Conservation (phyloP, 108 stramenopile species). For the Cyclostephanos invisitatus region DNA sequence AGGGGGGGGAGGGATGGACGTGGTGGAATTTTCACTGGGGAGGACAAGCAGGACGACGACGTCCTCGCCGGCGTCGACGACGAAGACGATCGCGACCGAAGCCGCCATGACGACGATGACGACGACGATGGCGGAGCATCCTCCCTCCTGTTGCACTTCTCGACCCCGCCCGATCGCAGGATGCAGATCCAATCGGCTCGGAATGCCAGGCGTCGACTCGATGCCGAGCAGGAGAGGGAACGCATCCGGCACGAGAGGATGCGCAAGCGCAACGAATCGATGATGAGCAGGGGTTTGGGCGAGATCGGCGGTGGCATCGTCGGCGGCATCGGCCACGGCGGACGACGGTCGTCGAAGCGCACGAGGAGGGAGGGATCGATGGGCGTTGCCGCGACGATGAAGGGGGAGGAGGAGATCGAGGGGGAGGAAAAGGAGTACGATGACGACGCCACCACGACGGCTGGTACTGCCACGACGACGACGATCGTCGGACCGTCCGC, state of each 20-base stretch:
- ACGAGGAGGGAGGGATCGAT: background rate
- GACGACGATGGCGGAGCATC: background rate
- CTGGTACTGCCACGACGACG: background rate
- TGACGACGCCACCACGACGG: background rate
- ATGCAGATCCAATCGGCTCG: slow-evolving; percentile 1
- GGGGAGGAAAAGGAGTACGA: background rate
- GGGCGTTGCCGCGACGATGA: background rate
- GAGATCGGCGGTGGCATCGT: background rate
- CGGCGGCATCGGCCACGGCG: background rate
- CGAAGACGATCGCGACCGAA: background rate
- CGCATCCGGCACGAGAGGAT: background rate
- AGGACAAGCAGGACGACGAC: background rate
- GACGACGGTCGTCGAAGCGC: background rate
- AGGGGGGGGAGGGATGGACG: too few relatives aligned
- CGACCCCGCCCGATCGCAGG: background rate
- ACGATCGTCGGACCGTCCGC: too few relatives aligned
- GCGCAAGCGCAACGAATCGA: background rate
- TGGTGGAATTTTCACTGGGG: too few relatives aligned
- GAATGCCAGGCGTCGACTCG: background rate
- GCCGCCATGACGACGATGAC: background rate
- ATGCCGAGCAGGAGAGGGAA: background rate
- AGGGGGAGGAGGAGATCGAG: background rate
- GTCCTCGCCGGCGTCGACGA: background rate
- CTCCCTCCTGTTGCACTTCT: slow-evolving; percentile 1
- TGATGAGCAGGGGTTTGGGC: background rate